These are phyloP conservation scores for Nigrograna mackinnonii DNA, from an alignment of 2,329 filamentous ascomycete species.

Conservation along the genomic window DNA sequence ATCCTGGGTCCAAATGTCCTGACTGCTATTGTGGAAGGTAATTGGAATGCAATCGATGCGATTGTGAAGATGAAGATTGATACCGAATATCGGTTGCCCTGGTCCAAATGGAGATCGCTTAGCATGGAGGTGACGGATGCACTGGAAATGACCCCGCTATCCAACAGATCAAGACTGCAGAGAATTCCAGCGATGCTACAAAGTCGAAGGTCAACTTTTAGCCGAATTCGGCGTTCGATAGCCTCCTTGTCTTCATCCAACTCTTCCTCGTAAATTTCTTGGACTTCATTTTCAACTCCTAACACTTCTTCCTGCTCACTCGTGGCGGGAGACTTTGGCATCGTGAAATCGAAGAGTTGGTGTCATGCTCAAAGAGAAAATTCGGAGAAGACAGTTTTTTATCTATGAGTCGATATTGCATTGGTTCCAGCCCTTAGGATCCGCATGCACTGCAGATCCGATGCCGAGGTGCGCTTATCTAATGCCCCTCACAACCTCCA, in stretches of 20 bases:
- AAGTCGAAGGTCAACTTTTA: conserved; percentile 68
- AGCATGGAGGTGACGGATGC: conserved; percentile 73
- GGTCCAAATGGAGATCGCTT: conserved; percentile 62
- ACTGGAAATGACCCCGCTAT: conserved; percentile 70
- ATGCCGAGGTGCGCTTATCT: no score
- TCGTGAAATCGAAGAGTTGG: no score
- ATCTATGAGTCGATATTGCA: no score
- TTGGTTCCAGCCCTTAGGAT: no score
- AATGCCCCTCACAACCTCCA: no score
- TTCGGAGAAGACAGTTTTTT: no score
- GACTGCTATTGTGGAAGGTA: conserved; percentile 70
- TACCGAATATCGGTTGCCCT: conserved; percentile 68
- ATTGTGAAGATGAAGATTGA: conserved; percentile 76
- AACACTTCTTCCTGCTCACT: no score
- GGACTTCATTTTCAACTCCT: neutral
- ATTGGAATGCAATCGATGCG: conserved; percentile 67
- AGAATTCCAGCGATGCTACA: conserved; percentile 74
- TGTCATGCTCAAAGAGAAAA: no score
- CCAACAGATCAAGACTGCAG: conserved; percentile 70
- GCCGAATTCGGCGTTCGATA: conserved; percentile 55
- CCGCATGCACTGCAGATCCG: no score
- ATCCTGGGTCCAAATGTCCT: conserved; percentile 66
- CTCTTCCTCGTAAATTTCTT: conserved; percentile 1
- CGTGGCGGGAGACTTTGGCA: no score
- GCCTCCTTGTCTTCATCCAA: conserved; percentile 13